Evolutionary conservation across 2,329 filamentous ascomycete species (phyloP).

Genomic region (Scedosporium dehoogii): DNA sequence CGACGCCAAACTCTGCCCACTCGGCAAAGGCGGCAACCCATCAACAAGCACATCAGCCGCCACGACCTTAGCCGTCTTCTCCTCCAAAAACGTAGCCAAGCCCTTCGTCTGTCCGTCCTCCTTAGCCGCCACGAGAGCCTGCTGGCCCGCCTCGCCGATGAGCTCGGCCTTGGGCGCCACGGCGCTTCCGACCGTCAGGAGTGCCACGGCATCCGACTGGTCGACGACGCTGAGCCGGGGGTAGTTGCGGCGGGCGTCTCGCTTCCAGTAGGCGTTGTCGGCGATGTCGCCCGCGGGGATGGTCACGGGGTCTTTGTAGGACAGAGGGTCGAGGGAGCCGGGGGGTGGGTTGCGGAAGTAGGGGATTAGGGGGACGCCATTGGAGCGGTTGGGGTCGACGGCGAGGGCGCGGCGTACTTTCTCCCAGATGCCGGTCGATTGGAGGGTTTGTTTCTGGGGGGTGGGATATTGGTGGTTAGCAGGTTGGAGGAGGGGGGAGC

Average conservation of each 20-base stretch:
- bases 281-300: conserved; percentile 35
- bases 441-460: conserved; percentile 84
- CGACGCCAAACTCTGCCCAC: conserved; percentile 48
- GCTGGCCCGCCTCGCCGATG: conserved; percentile 49
- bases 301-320: conserved; percentile 38
- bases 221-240: conserved; percentile 68
- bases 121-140: conserved; percentile 64
- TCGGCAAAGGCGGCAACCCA: conserved; percentile 80
- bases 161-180: conserved; percentile 73
- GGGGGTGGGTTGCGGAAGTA: conserved; percentile 76
- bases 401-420: conserved; percentile 66
- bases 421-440: conserved; percentile 85
- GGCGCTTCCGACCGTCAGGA: conserved; percentile 77
- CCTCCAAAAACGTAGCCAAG: conserved; percentile 64
- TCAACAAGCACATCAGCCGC: conserved; percentile 55
- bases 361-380: conserved; percentile 84
- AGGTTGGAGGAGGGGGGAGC: conserved; percentile 8
- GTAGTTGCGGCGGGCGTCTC: conserved; percentile 76
- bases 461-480: conserved; percentile 11
- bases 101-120: conserved; percentile 59
- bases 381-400: conserved; percentile 80
- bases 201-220: conserved; percentile 75
- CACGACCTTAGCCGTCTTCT: conserved; percentile 44
- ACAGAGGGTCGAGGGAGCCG: conserved; percentile 27
- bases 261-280: conserved; percentile 60